These are phyloP conservation scores for Phalaenopsis equestris DNA, from an alignment of 106 monocot species.

Conservation along the genomic window DNA sequence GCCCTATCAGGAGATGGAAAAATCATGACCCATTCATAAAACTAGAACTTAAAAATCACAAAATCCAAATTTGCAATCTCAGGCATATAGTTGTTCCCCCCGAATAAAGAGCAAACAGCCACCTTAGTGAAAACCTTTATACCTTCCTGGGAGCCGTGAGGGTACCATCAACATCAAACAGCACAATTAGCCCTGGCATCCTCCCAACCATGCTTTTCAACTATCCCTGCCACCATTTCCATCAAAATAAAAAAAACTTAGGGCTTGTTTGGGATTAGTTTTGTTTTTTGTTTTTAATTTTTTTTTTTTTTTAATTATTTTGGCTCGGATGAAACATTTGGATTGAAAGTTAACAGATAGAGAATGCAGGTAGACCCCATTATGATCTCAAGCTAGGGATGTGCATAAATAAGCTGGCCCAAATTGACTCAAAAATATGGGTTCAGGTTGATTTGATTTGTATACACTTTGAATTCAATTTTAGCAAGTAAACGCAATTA, in stretches of 20 bases:
- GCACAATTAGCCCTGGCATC: constrained; percentile 53
- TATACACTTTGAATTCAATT: too few relatives aligned
- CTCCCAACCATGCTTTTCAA: constrained; percentile 25
- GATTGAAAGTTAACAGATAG: too few relatives aligned
- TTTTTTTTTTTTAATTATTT: too few relatives aligned
- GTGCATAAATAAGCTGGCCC: too few relatives aligned
- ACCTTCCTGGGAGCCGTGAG: constrained; percentile 96
- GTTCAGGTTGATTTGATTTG: too few relatives aligned
- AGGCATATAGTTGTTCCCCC: not conserved
- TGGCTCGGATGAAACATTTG: too few relatives aligned
- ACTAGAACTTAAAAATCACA: not conserved
- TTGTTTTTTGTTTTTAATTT: too few relatives aligned
- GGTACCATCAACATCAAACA: constrained; percentile 97
- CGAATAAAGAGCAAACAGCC: not conserved
- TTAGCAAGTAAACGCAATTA: too few relatives aligned
- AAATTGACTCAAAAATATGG: too few relatives aligned
- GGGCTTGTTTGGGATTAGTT: too few relatives aligned
- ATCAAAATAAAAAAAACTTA: not conserved
- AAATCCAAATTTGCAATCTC: not conserved
- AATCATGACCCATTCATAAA: not conserved
- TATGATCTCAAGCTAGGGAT: too few relatives aligned
- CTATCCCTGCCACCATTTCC: not conserved
- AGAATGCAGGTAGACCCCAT: too few relatives aligned
- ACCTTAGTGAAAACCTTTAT: not conserved
- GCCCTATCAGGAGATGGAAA: not conserved